These are phyloP conservation scores for Cryptococcus sp. DNA, from an alignment of 1,284 basidiomycete species.

Conservation along the genomic window DNA sequence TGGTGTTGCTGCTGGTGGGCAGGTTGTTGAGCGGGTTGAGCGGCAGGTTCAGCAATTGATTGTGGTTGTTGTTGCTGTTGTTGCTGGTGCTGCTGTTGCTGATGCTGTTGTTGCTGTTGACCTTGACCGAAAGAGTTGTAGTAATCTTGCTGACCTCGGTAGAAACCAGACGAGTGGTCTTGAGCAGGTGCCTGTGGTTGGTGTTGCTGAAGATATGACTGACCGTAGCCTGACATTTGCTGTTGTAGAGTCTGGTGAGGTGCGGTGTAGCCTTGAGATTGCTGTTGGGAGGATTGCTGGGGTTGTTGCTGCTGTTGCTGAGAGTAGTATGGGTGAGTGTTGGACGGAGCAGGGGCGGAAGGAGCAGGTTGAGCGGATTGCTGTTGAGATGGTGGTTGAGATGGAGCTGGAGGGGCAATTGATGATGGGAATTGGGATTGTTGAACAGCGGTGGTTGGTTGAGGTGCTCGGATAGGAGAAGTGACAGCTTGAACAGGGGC, in stretches of 20 bases:
- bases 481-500: constrained; percentile 14
- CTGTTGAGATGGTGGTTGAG: neutral
- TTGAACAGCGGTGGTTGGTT: constrained; percentile 1
- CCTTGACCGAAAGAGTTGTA: constrained; percentile 1
- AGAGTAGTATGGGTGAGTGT: constrained; percentile 6
- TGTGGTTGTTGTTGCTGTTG: constrained; percentile 16
- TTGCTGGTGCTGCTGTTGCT: constrained; percentile 5
- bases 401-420: neutral
- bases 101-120: constrained; percentile 6
- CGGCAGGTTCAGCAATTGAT: neutral
- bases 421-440: neutral
- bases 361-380: constrained; percentile 5
- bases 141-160: constrained; percentile 5
- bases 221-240: constrained; percentile 3
- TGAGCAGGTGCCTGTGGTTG: constrained; percentile 5
- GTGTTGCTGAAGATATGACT: constrained; percentile 1
- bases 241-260: constrained; percentile 1
- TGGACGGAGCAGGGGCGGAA: neutral
- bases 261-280: neutral
- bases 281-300: constrained; percentile 2
- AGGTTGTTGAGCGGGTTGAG: constrained; percentile 5
- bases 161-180: constrained; percentile 5
- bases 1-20: constrained; percentile 9
- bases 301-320: constrained; percentile 39
- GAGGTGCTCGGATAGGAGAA: constrained; percentile 8